These are phyloP conservation scores for Candolleomyces aberdarensis DNA, from an alignment of 768 basidiomycete species.

Conservation along the genomic window DNA sequence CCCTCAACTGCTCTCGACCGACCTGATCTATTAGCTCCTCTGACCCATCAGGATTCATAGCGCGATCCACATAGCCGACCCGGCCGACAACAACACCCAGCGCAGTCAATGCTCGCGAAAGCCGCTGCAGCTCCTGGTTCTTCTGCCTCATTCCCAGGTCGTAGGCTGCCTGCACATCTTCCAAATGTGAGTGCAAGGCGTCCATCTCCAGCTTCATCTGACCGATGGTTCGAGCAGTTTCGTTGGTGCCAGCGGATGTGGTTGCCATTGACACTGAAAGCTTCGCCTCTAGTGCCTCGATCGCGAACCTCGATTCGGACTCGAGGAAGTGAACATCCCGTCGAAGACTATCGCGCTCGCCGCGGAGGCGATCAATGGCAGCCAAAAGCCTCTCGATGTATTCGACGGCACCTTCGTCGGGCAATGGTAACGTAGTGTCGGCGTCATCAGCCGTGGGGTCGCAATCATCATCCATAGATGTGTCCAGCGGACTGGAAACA, in stretches of 20 bases:
- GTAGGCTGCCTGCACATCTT: conserved; percentile 12
- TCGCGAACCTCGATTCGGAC: conserved; percentile 60
- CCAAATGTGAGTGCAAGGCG: conserved; percentile 20
- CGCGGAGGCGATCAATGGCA: conserved; percentile 65
- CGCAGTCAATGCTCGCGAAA: conserved; percentile 31
- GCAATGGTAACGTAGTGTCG: neutral
- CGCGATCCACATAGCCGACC: conserved; percentile 27
- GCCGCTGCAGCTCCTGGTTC: conserved; percentile 26
- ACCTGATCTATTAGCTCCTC: conserved; percentile 9
- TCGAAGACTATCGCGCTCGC: conserved; percentile 60
- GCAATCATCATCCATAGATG: neutral
- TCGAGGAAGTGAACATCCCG: conserved; percentile 67
- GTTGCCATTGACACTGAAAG: conserved; percentile 29
- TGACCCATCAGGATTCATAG: neutral
- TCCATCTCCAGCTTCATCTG: conserved; percentile 29
- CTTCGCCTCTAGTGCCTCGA: conserved; percentile 55
- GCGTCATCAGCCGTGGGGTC: neutral
- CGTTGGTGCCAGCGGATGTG: conserved; percentile 7
- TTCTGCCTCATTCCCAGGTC: conserved; percentile 19
- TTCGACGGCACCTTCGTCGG: conserved; percentile 30
- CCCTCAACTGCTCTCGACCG: conserved; percentile 19
- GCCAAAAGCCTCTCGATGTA: conserved; percentile 55
- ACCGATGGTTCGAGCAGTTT: conserved; percentile 20
- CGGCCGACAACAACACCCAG: conserved; percentile 39
- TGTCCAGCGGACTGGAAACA: neutral